Base-by-base conservation (phyloP, 2,329 filamentous ascomycete species). In the Daldinia sp. region DNA sequence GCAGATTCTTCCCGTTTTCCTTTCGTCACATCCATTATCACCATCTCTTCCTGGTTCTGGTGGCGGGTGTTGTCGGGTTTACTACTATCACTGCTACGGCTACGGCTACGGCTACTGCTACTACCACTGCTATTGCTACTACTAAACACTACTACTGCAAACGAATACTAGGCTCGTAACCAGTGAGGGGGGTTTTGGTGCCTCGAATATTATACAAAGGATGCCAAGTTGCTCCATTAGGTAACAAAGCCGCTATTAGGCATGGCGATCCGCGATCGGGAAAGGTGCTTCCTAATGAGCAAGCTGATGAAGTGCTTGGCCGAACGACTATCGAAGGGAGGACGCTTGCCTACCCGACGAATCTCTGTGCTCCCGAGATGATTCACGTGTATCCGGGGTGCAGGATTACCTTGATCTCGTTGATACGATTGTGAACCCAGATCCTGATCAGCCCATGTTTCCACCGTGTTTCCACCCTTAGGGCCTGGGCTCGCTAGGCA, bases 361-460 rank as follows among this genome's bases (percentile, higher is more conserved):
- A 65, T 66, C 62, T 65, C 62, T 65, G 65, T 63, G 46, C 59
- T 57, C 53, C 68, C 63, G 20, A 62, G 58, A 65, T 60, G 48
- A 63, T 63, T 62, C 63, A 62, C 64, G 65, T 71, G 66, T 69
- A 63, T 71, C 69, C 63, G 69, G 69, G 69, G 69, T 71, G 66
- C 69, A 71, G 69, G 60, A 69, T 57, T 53, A 54, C 41, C 48
- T 62, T 60, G 54, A 60, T 63, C 53, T 42, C 41, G 48, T 50
- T 59, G 57, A 61, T 39, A 54, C 58, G 64, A 65, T 67, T 64
- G 50, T 67, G 67, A 70, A 65, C 61, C 61, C 61, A 70, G 66
- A 64, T 67, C 60, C 69, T 67, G 66, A 69, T 67, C 69, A 71
- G 69, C 57, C 63, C 69, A 60, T 72, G 57, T 60, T 61, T 65